A percentile compares a stretch with the other conserved stretches of the same genome.
These are phyloP conservation scores for Torulaspora franciscae DNA, from an alignment of 805 yeast genomes.

Conservation along the genomic window DNA sequence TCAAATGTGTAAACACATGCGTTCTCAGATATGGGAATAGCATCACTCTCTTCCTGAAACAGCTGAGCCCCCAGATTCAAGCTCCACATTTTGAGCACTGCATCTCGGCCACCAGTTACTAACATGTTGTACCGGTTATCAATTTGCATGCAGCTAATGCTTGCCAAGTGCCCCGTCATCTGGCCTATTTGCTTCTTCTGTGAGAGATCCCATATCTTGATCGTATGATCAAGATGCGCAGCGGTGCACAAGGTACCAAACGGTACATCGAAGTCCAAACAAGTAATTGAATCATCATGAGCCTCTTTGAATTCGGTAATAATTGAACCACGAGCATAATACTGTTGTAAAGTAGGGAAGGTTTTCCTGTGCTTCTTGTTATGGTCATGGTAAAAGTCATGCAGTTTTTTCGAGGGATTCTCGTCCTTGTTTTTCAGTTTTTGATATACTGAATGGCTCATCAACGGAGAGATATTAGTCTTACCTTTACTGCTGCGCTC, in stretches of 20 bases:
- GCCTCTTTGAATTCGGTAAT: conserved; percentile 46
- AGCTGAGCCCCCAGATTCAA: conserved; percentile 31
- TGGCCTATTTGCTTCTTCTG: conserved; percentile 46
- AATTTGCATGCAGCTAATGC: conserved; percentile 57
- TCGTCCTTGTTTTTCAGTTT: conserved; percentile 35
- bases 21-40: conserved; percentile 19
- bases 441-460: conserved; percentile 42
- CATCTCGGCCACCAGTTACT: conserved; percentile 57
- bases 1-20: conserved; percentile 49
- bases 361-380: conserved; percentile 42
- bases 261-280: conserved; percentile 66
- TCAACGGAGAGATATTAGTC: conserved; percentile 28
- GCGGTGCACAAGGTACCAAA: conserved; percentile 76
- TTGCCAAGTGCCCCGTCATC: conserved; percentile 56
- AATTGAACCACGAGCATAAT: conserved; percentile 53
- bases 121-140: conserved; percentile 43
- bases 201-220: conserved; percentile 79
- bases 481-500: conserved; percentile 10
- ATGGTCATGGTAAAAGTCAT: conserved; percentile 28
- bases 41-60: conserved; percentile 23
- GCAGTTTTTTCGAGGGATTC: conserved; percentile 15
- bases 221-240: conserved; percentile 62
- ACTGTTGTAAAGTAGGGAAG: conserved; percentile 60
- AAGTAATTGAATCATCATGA: conserved; percentile 49
- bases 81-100: conserved; percentile 60